A percentile compares a stretch with the other conserved stretches of the same genome.
These are phyloP conservation scores for Gilbertella persicaria DNA, from an alignment of 371 early-diverging fungal species.

Conservation along the genomic window DNA sequence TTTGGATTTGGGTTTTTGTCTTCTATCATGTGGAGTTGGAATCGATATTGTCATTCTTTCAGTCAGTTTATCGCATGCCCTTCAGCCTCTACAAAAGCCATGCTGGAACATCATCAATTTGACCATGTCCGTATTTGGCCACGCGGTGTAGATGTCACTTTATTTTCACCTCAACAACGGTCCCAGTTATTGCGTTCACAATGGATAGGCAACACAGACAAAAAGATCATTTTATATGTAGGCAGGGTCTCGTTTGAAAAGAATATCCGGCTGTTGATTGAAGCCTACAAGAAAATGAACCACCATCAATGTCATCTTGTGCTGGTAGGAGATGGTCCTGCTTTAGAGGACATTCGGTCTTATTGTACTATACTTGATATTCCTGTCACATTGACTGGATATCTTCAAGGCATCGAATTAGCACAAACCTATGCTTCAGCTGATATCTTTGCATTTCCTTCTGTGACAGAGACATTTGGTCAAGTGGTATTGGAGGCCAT, in stretches of 20 bases:
- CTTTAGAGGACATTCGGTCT: slow-evolving; percentile 35
- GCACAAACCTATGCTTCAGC: slow-evolving; percentile 50
- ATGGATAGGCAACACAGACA: slow-evolving; percentile 32
- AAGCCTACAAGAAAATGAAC: slow-evolving; percentile 46
- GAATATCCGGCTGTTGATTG: slow-evolving; percentile 42
- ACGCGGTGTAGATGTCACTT: slow-evolving; percentile 41
- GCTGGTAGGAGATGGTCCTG: slow-evolving; percentile 55
- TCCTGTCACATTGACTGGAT: slow-evolving; percentile 51
- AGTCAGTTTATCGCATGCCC: slow-evolving; percentile 44
- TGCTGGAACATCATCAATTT: slow-evolving; percentile 35
- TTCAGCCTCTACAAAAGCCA: slow-evolving; percentile 36
- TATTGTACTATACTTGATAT: slow-evolving; percentile 19
- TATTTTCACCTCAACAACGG: slow-evolving; percentile 35
- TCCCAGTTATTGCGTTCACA: slow-evolving; percentile 27
- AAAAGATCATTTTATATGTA: slow-evolving; percentile 43
- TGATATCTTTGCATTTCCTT: slow-evolving; percentile 53
- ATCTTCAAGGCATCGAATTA: slow-evolving; percentile 37
- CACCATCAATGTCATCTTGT: slow-evolving; percentile 45
- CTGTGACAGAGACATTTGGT: slow-evolving; percentile 52
- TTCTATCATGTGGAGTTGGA: slow-evolving; percentile 53
- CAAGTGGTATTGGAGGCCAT: slow-evolving; percentile 53
- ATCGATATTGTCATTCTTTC: slow-evolving; percentile 44
- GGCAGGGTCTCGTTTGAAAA: slow-evolving; percentile 52
- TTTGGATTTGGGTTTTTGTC: slow-evolving; percentile 47
- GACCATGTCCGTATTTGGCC: slow-evolving; percentile 43